A percentile compares a stretch with the other conserved stretches of the same genome.
phyloP scores from a whole-genome alignment of 1,284 basidiomycete species.

The Trametes hirsuta region DNA sequence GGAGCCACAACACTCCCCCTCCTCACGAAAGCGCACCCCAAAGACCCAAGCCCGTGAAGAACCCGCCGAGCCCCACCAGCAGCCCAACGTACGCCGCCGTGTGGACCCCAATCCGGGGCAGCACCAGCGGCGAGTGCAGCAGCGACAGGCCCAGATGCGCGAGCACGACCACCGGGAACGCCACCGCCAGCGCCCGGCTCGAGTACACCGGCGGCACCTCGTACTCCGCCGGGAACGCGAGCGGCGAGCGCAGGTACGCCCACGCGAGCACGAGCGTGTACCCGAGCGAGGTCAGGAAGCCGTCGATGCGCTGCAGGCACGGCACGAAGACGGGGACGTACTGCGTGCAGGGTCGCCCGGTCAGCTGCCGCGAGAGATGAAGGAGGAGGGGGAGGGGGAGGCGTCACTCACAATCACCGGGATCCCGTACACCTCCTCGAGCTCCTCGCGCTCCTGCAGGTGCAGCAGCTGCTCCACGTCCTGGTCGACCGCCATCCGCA shows the following conservation, averaged over 20 bases:
- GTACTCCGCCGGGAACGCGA: slow-evolving; percentile 24
- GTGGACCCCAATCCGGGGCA: slow-evolving; percentile 71
- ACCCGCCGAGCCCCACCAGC: slow-evolving; percentile 61
- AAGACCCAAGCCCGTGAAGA: slow-evolving; percentile 68
- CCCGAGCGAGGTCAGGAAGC: slow-evolving; percentile 68
- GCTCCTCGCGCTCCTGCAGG: slow-evolving; percentile 66
- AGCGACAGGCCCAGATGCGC: slow-evolving; percentile 56
- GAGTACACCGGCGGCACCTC: slow-evolving; percentile 23
- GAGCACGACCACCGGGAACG: slow-evolving; percentile 51
- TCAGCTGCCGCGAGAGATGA: background rate
- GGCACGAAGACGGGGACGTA: slow-evolving; percentile 76
- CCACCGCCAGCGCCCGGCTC: slow-evolving; percentile 45
- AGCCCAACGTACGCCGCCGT: slow-evolving; percentile 68
- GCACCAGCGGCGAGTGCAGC: slow-evolving; percentile 61
- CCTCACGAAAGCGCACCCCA: slow-evolving; percentile 63
- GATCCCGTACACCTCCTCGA: slow-evolving; percentile 75
- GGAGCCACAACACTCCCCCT: slow-evolving; percentile 5
- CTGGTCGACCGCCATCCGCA: slow-evolving; percentile 50
- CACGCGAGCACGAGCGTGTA: slow-evolving; percentile 65
- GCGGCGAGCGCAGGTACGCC: slow-evolving; percentile 56
- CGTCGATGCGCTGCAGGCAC: slow-evolving; percentile 72
- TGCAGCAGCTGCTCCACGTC: slow-evolving; percentile 66
- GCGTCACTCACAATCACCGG: slow-evolving; percentile 62
- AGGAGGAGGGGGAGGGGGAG: background rate
- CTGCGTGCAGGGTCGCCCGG: slow-evolving; percentile 40